Conservation (phyloP, 345 rosid genomes). For the Mercurialis annua region DNA sequence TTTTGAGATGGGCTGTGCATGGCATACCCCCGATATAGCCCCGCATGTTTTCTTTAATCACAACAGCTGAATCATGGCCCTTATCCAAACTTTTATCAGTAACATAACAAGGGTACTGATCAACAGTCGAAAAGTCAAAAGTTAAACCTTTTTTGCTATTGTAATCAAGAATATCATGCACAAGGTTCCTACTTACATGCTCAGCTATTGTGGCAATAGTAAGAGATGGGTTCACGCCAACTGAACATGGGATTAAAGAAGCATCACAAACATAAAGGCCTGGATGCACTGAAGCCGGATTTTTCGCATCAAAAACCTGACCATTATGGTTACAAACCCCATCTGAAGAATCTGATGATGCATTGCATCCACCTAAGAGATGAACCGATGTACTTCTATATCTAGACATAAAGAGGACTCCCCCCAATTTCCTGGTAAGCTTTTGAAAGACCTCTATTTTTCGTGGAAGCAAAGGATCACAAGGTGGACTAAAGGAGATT, state of each 20-base stretch:
- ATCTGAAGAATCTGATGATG: conserved; percentile 26
- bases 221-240: conserved; percentile 43
- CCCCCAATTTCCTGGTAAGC: conserved; percentile 42
- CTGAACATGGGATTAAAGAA: conserved; percentile 47
- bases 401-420: conserved; percentile 40
- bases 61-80: conserved; percentile 9
- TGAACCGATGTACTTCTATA: conserved; percentile 44
- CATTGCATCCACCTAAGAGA: conserved; percentile 50
- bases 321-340: conserved; percentile 43
- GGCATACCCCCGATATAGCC: conserved; percentile 47
- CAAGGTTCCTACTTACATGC: conserved; percentile 31
- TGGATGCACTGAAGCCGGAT: conserved; percentile 24
- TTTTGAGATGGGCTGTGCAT: conserved; percentile 36
- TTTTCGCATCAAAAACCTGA: conserved; percentile 34
- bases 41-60: conserved; percentile 34
- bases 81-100: conserved; percentile 11
- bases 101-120: not conserved
- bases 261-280: conserved; percentile 49
- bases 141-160: conserved; percentile 16
- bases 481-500: conserved; percentile 33
- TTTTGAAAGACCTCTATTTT: conserved; percentile 38
- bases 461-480: conserved; percentile 33
- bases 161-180: conserved; percentile 29
- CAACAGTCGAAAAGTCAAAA: not conserved
- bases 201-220: conserved; percentile 44